Percentiles rank a stretch among this genome's conserved stretches.
These are phyloP conservation scores for Grosmannia penicillata DNA, from an alignment of 2,329 filamentous ascomycete genomes.

Conservation along the genomic window DNA sequence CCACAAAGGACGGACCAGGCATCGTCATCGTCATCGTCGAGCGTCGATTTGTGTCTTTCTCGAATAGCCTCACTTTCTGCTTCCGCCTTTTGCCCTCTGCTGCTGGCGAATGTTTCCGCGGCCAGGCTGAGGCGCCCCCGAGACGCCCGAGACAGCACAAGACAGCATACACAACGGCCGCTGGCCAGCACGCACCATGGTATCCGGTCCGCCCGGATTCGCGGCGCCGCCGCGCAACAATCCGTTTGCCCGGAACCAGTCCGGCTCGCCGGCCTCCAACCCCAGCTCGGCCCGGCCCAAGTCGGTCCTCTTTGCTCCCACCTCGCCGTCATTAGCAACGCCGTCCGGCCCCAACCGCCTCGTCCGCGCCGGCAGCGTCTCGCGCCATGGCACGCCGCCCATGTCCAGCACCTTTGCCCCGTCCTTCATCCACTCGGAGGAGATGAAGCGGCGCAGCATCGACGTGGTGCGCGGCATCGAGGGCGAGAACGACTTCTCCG, in stretches of 20 bases:
- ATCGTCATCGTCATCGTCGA: neutral
- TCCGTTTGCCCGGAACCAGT: conserved; percentile 58
- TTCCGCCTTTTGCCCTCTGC: neutral
- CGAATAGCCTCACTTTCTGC: too few species aligned
- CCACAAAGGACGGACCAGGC: too few species aligned
- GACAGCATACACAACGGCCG: neutral
- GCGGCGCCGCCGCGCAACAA: conserved; percentile 43
- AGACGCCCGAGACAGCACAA: neutral
- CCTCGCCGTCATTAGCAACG: conserved; percentile 27
- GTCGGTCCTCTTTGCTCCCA: conserved; percentile 50
- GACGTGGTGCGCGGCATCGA: conserved; percentile 62
- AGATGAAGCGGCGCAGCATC: conserved; percentile 37
- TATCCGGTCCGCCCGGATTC: conserved; percentile 7
- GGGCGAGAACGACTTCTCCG: conserved; percentile 97
- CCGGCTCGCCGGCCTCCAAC: conserved; percentile 42
- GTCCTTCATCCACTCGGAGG: conserved; percentile 85
- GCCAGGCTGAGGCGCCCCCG: neutral
- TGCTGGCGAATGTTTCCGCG: conserved; percentile 6
- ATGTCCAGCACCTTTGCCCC: conserved; percentile 85
- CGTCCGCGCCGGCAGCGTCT: conserved; percentile 10
- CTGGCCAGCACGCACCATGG: neutral
- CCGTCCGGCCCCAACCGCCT: neutral
- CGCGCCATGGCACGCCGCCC: conserved; percentile 38
- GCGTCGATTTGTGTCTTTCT: neutral
- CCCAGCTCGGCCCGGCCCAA: conserved; percentile 43